Conservation (phyloP, 208 protist species). For the Crithidia expoeki region DNA sequence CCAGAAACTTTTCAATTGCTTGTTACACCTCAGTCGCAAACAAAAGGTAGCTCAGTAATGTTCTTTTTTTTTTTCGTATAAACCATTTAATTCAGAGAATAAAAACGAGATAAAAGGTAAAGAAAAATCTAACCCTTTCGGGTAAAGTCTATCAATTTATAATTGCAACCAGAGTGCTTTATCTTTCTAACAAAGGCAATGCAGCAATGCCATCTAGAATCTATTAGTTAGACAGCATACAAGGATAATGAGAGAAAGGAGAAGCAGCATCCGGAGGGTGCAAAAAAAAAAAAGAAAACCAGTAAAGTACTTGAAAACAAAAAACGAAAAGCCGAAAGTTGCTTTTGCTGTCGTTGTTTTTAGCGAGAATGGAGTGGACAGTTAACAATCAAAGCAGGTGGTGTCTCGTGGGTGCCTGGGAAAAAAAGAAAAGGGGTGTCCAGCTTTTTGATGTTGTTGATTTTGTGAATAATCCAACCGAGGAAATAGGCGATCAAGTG, state of each 20-base stretch:
- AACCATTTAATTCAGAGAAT: not conserved
- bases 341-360: too few species aligned
- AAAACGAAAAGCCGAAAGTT: not conserved
- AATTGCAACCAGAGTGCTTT: constrained; percentile 16
- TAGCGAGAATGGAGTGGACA: not conserved
- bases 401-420: too few species aligned
- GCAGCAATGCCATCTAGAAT: constrained; percentile 11
- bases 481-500: too few species aligned
- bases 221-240: constrained; percentile 18
- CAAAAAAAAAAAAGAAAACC: constrained; percentile 23
- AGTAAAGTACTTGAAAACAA: not conserved
- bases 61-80: constrained; percentile 18
- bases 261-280: constrained; percentile 18
- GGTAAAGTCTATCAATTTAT: constrained; percentile 36
- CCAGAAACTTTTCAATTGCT: too few species aligned
- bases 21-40: too few species aligned
- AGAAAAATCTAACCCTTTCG: constrained; percentile 37
- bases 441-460: too few species aligned
- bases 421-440: too few species aligned
- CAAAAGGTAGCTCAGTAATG: too few species aligned
- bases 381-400: too few species aligned
- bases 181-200: constrained; percentile 4
- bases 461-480: too few species aligned
- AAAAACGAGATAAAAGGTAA: constrained; percentile 2
- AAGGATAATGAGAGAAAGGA: not conserved